Percentiles rank a stretch among this genome's conserved stretches.
Conservation (phyloP, 2,329 filamentous ascomycete genomes). For the Cadophora sp. region DNA sequence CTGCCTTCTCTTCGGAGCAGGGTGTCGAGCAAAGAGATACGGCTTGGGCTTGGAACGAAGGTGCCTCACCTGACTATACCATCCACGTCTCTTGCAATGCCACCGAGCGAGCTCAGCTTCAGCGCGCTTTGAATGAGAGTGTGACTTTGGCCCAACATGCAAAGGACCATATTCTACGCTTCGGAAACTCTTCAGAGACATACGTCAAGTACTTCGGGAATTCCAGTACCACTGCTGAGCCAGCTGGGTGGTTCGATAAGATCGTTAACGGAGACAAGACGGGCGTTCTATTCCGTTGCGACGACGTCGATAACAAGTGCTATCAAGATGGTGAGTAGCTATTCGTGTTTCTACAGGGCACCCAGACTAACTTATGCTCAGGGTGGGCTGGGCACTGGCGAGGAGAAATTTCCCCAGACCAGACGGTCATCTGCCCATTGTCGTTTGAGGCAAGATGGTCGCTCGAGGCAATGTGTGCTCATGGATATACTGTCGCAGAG, state of each 20-base stretch:
- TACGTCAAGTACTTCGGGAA: constrained; percentile 73
- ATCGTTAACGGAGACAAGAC: constrained; percentile 64
- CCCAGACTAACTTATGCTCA: constrained; percentile 42
- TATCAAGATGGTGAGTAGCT: constrained; percentile 50
- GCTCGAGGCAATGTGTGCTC: constrained; percentile 64
- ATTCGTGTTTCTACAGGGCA: not conserved
- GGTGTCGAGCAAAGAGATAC: constrained; percentile 9
- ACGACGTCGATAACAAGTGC: constrained; percentile 72
- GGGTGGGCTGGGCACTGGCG: constrained; percentile 74
- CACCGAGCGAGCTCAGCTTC: constrained; percentile 63
- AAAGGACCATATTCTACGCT: constrained; percentile 57
- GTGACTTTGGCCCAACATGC: constrained; percentile 65
- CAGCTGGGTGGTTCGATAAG: constrained; percentile 68
- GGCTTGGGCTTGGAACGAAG: constrained; percentile 24
- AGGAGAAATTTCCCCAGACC: constrained; percentile 66
- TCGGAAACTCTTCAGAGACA: constrained; percentile 62
- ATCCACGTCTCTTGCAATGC: constrained; percentile 73
- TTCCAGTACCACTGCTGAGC: constrained; percentile 57
- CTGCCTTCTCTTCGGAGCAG: constrained; percentile 7
- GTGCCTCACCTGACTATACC: constrained; percentile 44
- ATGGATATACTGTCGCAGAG: constrained; percentile 66
- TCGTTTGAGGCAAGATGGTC: constrained; percentile 65
- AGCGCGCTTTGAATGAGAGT: constrained; percentile 63
- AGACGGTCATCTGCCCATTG: constrained; percentile 73
- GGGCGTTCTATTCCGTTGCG: constrained; percentile 68